phyloP scores from a whole-genome alignment of 192 early-diverging fungal species.

The Diversispora eburnea region DNA sequence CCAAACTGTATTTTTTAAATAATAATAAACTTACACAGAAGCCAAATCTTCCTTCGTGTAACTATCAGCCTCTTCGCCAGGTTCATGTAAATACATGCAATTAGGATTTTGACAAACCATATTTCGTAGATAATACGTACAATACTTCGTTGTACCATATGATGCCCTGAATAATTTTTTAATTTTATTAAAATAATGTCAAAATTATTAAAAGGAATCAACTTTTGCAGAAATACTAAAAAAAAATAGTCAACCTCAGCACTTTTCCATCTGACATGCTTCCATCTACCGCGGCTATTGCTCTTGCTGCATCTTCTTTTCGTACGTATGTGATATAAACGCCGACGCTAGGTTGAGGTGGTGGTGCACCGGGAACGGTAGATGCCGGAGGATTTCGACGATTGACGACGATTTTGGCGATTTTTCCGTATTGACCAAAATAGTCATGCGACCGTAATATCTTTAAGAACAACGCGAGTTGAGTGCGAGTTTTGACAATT shows the following conservation, averaged over 20 bases:
- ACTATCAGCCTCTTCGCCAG: constrained; percentile 88
- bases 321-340: constrained; percentile 90
- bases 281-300: constrained; percentile 95
- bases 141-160: constrained; percentile 98
- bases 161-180: constrained; percentile 62
- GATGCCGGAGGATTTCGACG: constrained; percentile 56
- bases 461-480: constrained; percentile 36
- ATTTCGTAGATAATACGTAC: constrained; percentile 89
- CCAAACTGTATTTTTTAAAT: not conserved
- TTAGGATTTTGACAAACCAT: constrained; percentile 88
- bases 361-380: constrained; percentile 30
- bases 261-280: constrained; percentile 81
- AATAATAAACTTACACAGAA: constrained; percentile 47
- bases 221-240: not conserved
- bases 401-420: constrained; percentile 90
- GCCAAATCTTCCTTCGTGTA: constrained; percentile 88
- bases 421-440: constrained; percentile 98
- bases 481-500: not conserved
- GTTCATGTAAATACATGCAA: constrained; percentile 96
- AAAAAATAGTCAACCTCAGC: constrained; percentile 54
- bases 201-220: not conserved
- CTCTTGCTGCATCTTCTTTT: constrained; percentile 89
- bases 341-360: constrained; percentile 58
- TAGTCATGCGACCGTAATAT: constrained; percentile 82
- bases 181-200: not conserved